Evolutionary conservation across 208 protist genomes (phyloP).

Genomic region (Wallacemonas collosoma): DNA sequence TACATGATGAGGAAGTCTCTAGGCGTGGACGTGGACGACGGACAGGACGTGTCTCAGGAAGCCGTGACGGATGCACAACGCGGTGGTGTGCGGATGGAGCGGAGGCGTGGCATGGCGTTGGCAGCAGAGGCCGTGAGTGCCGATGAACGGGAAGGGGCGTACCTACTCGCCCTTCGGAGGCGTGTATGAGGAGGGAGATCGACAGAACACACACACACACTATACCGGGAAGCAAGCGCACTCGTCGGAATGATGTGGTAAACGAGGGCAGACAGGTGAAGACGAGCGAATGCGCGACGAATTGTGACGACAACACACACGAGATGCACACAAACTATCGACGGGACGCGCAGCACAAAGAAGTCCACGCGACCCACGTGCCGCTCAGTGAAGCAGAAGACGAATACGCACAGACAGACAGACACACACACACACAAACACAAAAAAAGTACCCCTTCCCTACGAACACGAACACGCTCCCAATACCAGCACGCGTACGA

Average conservation of each 20-base stretch:
- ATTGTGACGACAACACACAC: not conserved
- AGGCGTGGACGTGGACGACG: not conserved
- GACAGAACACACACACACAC: not conserved
- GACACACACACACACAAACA: conserved; percentile 12
- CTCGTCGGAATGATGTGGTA: no score
- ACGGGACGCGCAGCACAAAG: no score
- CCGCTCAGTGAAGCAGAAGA: not conserved
- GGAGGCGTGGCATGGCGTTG: not conserved
- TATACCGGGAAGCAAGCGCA: no score
- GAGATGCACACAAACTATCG: not conserved
- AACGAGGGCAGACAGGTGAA: no score
- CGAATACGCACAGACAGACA: not conserved
- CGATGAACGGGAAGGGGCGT: conserved; percentile 5
- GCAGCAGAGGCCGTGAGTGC: not conserved
- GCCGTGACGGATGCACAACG: no score
- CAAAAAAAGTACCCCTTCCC: not conserved
- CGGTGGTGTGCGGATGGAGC: not conserved
- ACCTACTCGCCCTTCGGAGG: conserved; percentile 30
- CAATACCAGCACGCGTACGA: not conserved
- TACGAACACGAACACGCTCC: not conserved
- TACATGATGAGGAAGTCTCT: not conserved
- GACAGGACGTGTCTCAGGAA: no score
- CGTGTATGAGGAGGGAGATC: not conserved
- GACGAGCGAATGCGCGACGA: not conserved
- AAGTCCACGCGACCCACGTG: no score